These are phyloP conservation scores for Penicillium soppii DNA, from an alignment of 495 filamentous ascomycete species.

Conservation along the genomic window DNA sequence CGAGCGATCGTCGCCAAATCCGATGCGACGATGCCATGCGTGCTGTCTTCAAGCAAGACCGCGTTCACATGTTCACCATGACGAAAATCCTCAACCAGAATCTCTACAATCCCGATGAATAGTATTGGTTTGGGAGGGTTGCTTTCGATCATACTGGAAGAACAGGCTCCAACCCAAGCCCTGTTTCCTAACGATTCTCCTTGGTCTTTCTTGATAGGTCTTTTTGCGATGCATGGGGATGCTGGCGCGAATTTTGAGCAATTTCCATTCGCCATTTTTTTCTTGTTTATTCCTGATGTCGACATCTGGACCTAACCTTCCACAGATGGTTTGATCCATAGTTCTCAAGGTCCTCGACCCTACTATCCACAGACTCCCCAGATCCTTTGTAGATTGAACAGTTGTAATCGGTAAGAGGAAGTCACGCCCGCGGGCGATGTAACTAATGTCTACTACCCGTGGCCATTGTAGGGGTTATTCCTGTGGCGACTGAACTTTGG, in stretches of 20 bases:
- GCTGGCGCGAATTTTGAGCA: constrained; percentile 24
- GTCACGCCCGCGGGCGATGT: no score
- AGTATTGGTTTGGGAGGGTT: constrained; percentile 13
- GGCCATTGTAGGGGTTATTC: no score
- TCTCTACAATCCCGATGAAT: constrained; percentile 65
- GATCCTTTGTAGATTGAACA: no score
- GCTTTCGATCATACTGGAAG: constrained; percentile 6
- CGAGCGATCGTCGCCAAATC: constrained; percentile 86
- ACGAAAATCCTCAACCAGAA: constrained; percentile 76
- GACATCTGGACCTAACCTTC: constrained; percentile 29
- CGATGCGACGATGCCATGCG: constrained; percentile 87
- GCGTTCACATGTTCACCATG: constrained; percentile 98
- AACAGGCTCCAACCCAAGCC: constrained; percentile 7
- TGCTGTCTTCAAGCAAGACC: constrained; percentile 84
- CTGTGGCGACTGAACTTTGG: no score
- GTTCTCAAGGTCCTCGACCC: background rate
- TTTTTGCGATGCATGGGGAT: constrained; percentile 32
- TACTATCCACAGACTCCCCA: no score
- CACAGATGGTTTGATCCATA: background rate
- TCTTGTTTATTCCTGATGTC: constrained; percentile 14
- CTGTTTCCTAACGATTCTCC: constrained; percentile 24
- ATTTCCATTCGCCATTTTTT: constrained; percentile 16
- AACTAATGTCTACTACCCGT: no score
- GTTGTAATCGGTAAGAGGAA: no score
- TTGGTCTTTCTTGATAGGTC: constrained; percentile 13